phyloP scores from a whole-genome alignment of 306 rosid species.

The Coriaria nepalensis region DNA sequence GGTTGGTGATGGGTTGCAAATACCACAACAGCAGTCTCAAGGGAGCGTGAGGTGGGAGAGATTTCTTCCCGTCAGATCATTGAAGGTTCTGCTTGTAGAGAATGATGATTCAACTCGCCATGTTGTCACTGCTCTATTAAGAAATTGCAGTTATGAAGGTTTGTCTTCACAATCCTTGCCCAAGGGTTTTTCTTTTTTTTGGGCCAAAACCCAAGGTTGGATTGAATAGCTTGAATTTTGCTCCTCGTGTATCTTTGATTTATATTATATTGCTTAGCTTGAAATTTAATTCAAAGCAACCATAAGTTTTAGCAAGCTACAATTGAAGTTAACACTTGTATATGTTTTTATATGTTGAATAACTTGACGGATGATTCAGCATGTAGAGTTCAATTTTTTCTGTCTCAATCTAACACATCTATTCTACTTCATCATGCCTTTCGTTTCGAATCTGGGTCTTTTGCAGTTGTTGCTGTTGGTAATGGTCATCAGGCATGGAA shows the following conservation, averaged over 20 bases:
- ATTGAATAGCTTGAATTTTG: too few relatives aligned
- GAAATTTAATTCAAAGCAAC: too few relatives aligned
- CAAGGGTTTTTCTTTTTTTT: too few relatives aligned
- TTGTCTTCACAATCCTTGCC: background rate
- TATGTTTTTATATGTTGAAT: background rate
- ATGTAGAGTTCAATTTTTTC: too few relatives aligned
- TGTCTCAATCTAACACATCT: too few relatives aligned
- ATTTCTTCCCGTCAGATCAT: slow-evolving; percentile 43
- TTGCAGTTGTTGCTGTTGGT: slow-evolving; percentile 49
- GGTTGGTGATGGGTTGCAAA: slow-evolving; percentile 28
- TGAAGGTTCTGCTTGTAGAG: slow-evolving; percentile 54
- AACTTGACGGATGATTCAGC: background rate
- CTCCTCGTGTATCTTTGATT: too few relatives aligned
- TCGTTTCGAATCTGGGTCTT: slow-evolving; percentile 10
- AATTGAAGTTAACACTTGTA: background rate
- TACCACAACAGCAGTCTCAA: slow-evolving; percentile 29
- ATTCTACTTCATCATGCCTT: background rate
- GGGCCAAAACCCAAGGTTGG: too few relatives aligned
- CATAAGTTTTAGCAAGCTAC: too few relatives aligned
- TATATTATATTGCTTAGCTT: too few relatives aligned
- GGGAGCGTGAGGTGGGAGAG: slow-evolving; percentile 35
- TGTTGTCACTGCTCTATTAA: slow-evolving; percentile 44
- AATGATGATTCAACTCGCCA: slow-evolving; percentile 56
- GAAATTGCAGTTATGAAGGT: slow-evolving; percentile 60
- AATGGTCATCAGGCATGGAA: slow-evolving; percentile 58